These are phyloP conservation scores for Solanum aculeatissimum DNA, from an alignment of 305 asterid genomes.

Conservation along the genomic window DNA sequence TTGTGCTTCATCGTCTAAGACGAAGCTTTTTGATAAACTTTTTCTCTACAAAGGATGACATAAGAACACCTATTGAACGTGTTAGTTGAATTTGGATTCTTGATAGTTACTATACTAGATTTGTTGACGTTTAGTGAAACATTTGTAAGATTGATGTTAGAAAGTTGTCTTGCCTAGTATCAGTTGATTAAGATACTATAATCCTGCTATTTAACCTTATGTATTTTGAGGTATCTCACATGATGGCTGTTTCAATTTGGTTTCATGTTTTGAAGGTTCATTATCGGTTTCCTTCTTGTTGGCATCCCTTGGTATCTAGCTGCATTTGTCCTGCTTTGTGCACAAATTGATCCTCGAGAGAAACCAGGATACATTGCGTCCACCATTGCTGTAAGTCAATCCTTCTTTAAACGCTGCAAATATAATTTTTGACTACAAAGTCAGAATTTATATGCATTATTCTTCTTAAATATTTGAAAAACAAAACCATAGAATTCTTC, in stretches of 20 bases:
- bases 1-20: background rate
- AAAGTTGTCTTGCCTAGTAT: background rate
- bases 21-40: background rate
- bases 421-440: background rate
- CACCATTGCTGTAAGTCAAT: constrained; percentile 43
- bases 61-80: background rate
- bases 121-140: background rate
- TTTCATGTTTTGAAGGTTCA: constrained; percentile 37
- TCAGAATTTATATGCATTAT: background rate
- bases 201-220: background rate
- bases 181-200: background rate
- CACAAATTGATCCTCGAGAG: constrained; percentile 54
- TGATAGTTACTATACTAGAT: background rate
- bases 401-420: background rate
- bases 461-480: background rate
- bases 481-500: background rate
- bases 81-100: background rate
- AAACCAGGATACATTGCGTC: constrained; percentile 54
- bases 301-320: constrained; percentile 61
- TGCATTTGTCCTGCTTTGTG: constrained; percentile 37
- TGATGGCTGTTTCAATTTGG: background rate
- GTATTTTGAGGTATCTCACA: background rate
- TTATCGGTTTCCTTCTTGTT: constrained; percentile 50
- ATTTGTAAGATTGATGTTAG: background rate
- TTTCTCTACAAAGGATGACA: background rate